These are phyloP conservation scores for Arachis monticola DNA, from an alignment of 331 rosid genomes.

Conservation along the genomic window DNA sequence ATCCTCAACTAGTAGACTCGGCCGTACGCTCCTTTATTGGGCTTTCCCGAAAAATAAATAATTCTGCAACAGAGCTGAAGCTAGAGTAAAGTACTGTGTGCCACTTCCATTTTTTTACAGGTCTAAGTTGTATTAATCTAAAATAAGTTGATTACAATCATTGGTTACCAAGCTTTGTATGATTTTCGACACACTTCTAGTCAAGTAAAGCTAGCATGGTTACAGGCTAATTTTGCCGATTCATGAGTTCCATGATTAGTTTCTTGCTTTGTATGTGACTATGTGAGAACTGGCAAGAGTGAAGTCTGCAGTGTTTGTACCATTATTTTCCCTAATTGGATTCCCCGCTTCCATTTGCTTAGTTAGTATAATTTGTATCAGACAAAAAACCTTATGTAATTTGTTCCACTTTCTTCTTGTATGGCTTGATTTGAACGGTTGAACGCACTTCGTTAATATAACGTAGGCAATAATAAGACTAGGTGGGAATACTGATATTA, in stretches of 20 bases:
- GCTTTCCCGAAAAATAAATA: background rate
- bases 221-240: background rate
- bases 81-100: background rate
- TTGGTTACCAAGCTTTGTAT: too few relatives aligned
- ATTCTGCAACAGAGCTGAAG: background rate
- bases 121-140: too few relatives aligned
- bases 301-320: too few relatives aligned
- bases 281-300: too few relatives aligned
- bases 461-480: too few relatives aligned
- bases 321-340: background rate
- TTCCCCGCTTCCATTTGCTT: background rate
- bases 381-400: background rate
- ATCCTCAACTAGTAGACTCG: conserved; percentile 37
- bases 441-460: too few relatives aligned
- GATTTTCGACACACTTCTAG: too few relatives aligned
- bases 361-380: background rate
- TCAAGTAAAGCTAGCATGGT: too few relatives aligned
- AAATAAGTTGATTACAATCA: too few relatives aligned
- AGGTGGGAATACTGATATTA: too few relatives aligned
- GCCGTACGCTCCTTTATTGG: background rate
- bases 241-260: background rate
- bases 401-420: background rate
- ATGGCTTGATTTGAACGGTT: too few relatives aligned
- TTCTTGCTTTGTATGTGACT: too few relatives aligned
- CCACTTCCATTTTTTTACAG: background rate